These are phyloP conservation scores for Cladophialophora chaetospira DNA, from an alignment of 2,329 filamentous ascomycete genomes.

Conservation along the genomic window DNA sequence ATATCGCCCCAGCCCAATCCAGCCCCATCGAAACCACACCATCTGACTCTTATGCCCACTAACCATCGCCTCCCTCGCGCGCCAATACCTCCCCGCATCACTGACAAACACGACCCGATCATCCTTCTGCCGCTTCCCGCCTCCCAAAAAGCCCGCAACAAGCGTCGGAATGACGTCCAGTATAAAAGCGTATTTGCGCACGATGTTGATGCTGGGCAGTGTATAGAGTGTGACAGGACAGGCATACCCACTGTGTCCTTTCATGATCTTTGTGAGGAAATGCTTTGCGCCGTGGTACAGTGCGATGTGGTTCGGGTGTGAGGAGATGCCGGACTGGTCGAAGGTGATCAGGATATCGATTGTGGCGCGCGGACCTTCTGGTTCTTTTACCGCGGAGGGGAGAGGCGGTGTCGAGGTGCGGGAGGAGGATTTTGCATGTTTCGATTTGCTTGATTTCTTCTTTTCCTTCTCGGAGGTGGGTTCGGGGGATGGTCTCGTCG, in stretches of 20 bases:
- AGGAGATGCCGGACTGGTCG: constrained; percentile 77
- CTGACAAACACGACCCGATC: constrained; percentile 70
- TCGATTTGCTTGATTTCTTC: constrained; percentile 18
- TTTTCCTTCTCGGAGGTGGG: constrained; percentile 3
- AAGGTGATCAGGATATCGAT: constrained; percentile 91
- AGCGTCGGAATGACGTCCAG: constrained; percentile 76
- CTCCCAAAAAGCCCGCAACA: constrained; percentile 49
- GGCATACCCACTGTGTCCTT: constrained; percentile 63
- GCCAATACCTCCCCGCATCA: constrained; percentile 62
- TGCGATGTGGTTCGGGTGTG: constrained; percentile 90
- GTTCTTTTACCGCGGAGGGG: constrained; percentile 34
- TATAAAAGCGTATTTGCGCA: constrained; percentile 79
- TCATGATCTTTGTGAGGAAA: constrained; percentile 70
- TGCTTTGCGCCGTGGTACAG: constrained; percentile 77
- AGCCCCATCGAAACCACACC: constrained; percentile 97
- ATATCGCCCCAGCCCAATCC: constrained; percentile 87
- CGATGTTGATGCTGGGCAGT: constrained; percentile 69
- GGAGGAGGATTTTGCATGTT: constrained; percentile 25
- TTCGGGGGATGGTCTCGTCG: constrained; percentile 32
- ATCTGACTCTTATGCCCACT: constrained; percentile 91
- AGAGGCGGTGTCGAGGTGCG: background rate
- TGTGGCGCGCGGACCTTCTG: constrained; percentile 51
- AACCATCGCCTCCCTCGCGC: constrained; percentile 84
- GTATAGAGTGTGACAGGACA: constrained; percentile 84
- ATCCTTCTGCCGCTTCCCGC: constrained; percentile 47